Evolutionary conservation across 768 basidiomycete genomes (phyloP).

Genomic region (Kwoniella shandongensis): DNA sequence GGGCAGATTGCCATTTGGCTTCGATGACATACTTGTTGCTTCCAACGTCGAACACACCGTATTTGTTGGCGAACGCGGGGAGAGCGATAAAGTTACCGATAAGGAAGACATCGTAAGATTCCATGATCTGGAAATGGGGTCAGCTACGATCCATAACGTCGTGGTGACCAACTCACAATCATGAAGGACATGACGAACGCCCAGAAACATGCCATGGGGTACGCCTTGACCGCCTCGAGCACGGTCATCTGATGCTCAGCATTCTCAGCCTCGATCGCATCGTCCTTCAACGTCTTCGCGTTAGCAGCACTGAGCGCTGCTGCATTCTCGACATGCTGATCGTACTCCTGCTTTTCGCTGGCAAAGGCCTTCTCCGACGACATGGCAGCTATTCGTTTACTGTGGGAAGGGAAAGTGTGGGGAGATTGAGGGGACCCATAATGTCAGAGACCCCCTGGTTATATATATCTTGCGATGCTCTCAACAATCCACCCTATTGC

Average conservation of each 20-base stretch:
- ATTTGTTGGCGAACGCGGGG: constrained; percentile 26
- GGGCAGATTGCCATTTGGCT: constrained; percentile 44
- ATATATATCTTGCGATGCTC: too few species aligned
- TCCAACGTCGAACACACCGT: constrained; percentile 21
- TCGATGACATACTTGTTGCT: constrained; percentile 24
- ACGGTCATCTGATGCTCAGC: constrained; percentile 42
- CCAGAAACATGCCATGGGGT: constrained; percentile 49
- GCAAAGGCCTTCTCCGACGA: neutral
- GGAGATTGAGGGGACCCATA: too few species aligned
- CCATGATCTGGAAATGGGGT: constrained; percentile 23
- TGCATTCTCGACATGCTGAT: constrained; percentile 9
- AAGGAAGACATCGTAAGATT: constrained; percentile 37
- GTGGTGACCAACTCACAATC: constrained; percentile 23
- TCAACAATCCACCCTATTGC: too few species aligned
- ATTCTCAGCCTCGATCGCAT: constrained; percentile 42
- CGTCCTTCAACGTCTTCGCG: constrained; percentile 20
- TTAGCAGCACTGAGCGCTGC: neutral
- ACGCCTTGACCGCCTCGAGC: constrained; percentile 38
- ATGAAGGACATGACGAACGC: constrained; percentile 43
- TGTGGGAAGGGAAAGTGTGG: too few species aligned
- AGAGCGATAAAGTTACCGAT: constrained; percentile 41
- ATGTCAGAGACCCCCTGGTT: too few species aligned
- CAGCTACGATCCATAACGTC: neutral
- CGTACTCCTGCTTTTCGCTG: constrained; percentile 7
- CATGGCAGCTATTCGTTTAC: too few species aligned